Evolutionary conservation across 306 rosid genomes (phyloP).

Genomic region (Lathyrus aphaca): DNA sequence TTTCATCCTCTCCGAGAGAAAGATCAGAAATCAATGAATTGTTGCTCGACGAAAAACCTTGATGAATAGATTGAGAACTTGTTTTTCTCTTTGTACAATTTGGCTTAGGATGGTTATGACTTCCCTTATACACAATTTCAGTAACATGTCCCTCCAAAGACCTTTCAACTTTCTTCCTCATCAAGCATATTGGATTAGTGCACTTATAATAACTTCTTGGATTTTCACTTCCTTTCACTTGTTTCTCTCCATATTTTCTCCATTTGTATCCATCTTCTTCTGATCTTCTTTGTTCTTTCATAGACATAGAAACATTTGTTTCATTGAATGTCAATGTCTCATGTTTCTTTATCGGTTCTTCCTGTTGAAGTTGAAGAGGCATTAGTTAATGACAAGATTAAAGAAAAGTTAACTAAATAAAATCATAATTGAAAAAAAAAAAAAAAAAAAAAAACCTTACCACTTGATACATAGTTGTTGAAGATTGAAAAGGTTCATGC

Average conservation of each 20-base stretch:
- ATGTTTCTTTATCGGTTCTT: constrained; percentile 48
- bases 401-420: not conserved
- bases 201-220: constrained; percentile 95
- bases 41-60: constrained; percentile 51
- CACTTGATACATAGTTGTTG: constrained; percentile 55
- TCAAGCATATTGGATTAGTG: constrained; percentile 65
- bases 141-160: constrained; percentile 87
- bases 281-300: constrained; percentile 61
- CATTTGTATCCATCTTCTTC: constrained; percentile 85
- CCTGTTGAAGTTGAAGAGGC: constrained; percentile 42
- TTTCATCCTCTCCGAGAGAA: constrained; percentile 76
- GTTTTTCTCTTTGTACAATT: constrained; percentile 55
- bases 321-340: constrained; percentile 58
- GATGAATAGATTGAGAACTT: constrained; percentile 35
- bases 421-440: not conserved
- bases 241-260: constrained; percentile 96
- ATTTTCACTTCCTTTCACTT: constrained; percentile 93
- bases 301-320: constrained; percentile 44
- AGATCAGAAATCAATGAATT: constrained; percentile 60
- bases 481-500: constrained; percentile 44
- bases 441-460: constrained; percentile 35
- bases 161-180: constrained; percentile 92
- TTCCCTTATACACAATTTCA: constrained; percentile 89
- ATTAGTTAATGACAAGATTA: not conserved
- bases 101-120: constrained; percentile 87